phyloP scores from a whole-genome alignment of 805 yeast genomes.

The Candida vartiovaarae region DNA sequence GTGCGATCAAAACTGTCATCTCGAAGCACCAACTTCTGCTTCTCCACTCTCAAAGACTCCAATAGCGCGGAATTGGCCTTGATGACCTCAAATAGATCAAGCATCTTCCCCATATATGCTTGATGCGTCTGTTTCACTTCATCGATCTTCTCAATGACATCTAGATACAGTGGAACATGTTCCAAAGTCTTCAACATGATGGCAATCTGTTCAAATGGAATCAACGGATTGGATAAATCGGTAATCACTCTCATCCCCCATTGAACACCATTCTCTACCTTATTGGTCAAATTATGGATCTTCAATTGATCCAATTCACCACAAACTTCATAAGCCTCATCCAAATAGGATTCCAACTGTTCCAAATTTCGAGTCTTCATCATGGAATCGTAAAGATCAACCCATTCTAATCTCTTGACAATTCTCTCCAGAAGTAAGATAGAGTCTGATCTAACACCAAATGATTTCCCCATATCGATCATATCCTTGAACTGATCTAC shows the following conservation, averaged over 20 bases:
- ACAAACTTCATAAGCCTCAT: conserved; percentile 22
- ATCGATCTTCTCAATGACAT: conserved; percentile 5
- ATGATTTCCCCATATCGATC: conserved; percentile 50
- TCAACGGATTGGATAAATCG: background rate
- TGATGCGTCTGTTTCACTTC: conserved; percentile 15
- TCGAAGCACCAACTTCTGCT: background rate
- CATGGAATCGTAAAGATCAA: conserved; percentile 22
- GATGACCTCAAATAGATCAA: conserved; percentile 8
- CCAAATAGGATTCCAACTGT: conserved; percentile 16
- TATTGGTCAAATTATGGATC: conserved; percentile 6
- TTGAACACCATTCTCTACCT: background rate
- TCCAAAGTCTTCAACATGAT: background rate
- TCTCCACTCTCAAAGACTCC: background rate
- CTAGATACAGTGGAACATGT: conserved; percentile 1
- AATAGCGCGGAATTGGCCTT: background rate
- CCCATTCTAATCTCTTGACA: conserved; percentile 34
- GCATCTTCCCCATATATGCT: conserved; percentile 4
- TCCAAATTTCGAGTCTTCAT: conserved; percentile 17
- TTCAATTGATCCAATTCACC: conserved; percentile 14
- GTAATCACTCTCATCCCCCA: background rate
- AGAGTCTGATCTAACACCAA: conserved; percentile 51
- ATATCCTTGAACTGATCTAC: conserved; percentile 44
- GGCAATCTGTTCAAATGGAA: background rate
- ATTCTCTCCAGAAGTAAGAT: conserved; percentile 33
- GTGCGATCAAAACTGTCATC: conserved; percentile 5